Percentiles rank a stretch among this genome's conserved stretches.
These are phyloP conservation scores for Naganishia sp. DNA, from an alignment of 1,284 basidiomycete genomes.

Conservation along the genomic window DNA sequence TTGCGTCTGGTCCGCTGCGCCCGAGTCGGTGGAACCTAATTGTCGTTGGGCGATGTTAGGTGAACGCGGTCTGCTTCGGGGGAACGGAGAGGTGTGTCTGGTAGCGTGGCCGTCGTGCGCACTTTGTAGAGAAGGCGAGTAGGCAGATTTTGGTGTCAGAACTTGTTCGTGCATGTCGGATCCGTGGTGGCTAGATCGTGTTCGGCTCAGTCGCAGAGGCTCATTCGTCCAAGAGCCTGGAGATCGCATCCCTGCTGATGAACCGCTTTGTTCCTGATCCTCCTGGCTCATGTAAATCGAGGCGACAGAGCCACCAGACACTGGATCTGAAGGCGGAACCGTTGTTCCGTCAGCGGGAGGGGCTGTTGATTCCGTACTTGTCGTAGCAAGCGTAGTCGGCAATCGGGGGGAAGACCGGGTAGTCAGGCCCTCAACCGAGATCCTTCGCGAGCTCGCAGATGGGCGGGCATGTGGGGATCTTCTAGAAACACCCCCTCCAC, in stretches of 20 bases:
- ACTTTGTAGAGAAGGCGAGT: neutral
- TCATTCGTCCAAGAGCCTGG: neutral
- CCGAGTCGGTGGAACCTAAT: slow-evolving; percentile 2
- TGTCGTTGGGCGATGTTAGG: neutral
- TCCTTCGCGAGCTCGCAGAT: too few species aligned
- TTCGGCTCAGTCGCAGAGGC: neutral
- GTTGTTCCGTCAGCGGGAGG: neutral
- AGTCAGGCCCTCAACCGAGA: too few species aligned
- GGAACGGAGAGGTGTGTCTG: neutral
- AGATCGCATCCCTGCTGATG: neutral
- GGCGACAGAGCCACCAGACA: neutral
- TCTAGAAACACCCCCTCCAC: too few species aligned
- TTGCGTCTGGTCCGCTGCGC: neutral
- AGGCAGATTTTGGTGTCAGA: slow-evolving; percentile 11
- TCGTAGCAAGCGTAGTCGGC: too few species aligned
- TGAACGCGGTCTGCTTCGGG: neutral
- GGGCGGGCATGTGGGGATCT: too few species aligned
- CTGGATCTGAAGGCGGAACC: neutral
- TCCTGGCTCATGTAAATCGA: neutral
- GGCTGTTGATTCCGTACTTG: neutral
- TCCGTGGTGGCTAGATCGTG: neutral
- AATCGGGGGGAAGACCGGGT: too few species aligned
- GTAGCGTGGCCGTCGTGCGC: neutral
- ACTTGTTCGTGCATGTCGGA: slow-evolving; percentile 19
- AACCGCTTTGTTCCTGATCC: neutral